Evolutionary conservation across 176 grass and related monocot genomes (phyloP).

Genomic region (Raddia guianensis): DNA sequence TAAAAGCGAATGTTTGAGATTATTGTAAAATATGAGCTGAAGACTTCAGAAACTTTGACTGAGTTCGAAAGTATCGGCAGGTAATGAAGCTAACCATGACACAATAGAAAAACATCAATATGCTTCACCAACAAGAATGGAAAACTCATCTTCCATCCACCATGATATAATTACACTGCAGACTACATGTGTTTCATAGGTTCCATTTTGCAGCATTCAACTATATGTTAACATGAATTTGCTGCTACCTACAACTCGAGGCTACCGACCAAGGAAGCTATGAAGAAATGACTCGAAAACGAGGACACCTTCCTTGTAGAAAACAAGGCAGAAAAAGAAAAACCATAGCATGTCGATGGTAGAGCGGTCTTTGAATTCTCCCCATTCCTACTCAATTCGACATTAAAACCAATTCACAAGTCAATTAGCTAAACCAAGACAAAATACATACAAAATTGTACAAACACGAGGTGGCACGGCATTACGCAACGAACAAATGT

Average conservation of each 20-base stretch:
- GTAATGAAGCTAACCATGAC: not conserved
- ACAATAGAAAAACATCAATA: constrained; percentile 7
- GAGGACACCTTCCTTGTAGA: not conserved
- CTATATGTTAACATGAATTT: too few species aligned
- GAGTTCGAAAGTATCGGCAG: not conserved
- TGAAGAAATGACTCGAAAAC: not conserved
- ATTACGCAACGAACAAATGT: not conserved
- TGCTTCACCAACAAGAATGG: not conserved
- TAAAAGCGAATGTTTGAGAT: not conserved
- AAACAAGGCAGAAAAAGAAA: constrained; percentile 7
- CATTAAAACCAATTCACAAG: too few species aligned
- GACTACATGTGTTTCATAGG: constrained; percentile 13
- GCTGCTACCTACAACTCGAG: not conserved
- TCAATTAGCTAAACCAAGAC: too few species aligned
- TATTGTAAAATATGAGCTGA: not conserved
- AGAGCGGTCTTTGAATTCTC: not conserved
- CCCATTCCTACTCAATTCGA: too few species aligned
- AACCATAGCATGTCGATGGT: not conserved
- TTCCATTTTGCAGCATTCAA: not conserved
- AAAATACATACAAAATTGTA: not conserved
- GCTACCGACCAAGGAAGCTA: constrained; percentile 12
- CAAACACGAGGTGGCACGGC: not conserved
- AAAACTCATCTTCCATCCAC: too few species aligned
- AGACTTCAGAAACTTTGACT: not conserved
- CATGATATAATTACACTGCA: not conserved